Base-by-base conservation (phyloP, 768 basidiomycete genomes). In the Clitopilus passeckerianus region DNA sequence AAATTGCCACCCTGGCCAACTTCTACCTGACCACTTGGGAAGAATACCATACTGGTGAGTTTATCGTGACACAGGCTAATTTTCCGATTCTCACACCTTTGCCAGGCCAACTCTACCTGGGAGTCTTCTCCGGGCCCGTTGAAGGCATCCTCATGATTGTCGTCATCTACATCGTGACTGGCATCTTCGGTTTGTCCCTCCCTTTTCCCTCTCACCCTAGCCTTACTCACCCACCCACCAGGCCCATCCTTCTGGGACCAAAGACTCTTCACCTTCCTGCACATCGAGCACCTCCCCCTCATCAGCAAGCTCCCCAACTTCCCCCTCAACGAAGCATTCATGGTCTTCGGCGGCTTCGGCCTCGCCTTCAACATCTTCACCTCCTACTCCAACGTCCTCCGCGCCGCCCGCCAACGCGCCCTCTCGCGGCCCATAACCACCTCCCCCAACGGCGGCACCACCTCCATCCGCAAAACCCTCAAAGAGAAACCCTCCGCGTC, bases 121-220 rank as follows among this genome's bases (percentile, higher is more conserved):
- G 92, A 8, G 84, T 89, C 34, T 96, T 96, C 72, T 96, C 93
- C 15, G 96, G 97, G 0, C 96, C 97, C 0, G 91, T 98, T 1
- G 97, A 98, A 71, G 97, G 97, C 6, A 96, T 98, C 64, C 75
- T 99, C 34, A 81, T 98, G 72, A 88, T 98, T 58, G 77, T 88
- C 24, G 70, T 65, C 8, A 86, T 98, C 57, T 98, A 88, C 74
- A 63, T 86, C 30, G 75, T 96, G 56, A 89, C 90, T 12, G 95
- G 93, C 0, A 71, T 90, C 56, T 87, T 79, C 65, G 92, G 92
- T 85, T 61, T 53, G 80, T 68, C 37, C 22, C 15, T 35, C 41
- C 52, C 57, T 54, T 8, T 16, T 43, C 53, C 24, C 34, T 9
- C 6, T 30, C 55, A 10, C 34, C n/a, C 6, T 22, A 23, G 41